Base-by-base conservation (phyloP, 2,329 filamentous ascomycete genomes). In the Chrysosporium keratinophilum region DNA sequence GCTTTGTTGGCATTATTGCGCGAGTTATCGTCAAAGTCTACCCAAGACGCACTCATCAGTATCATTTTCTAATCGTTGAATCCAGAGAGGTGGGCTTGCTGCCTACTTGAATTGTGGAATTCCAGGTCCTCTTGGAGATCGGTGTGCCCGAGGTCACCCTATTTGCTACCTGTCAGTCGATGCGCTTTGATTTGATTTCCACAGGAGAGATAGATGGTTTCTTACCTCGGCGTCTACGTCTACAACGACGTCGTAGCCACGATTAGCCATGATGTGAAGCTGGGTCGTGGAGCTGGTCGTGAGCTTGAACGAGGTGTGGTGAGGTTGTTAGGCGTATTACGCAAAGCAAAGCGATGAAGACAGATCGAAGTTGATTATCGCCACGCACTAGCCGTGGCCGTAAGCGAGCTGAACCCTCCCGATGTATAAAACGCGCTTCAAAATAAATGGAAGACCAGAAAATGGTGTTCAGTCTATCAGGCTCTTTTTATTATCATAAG, bases 41-140 rank as follows among this genome's bases (percentile, higher is more conserved):
- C 23, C 7, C 23, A 28, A 28, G 55, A 12, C 3, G 2, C 7
- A 28, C 33, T 46, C 60, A 54, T 51, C 37, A 45, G 34, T 20
- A 39, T 45, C n/a, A 41, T 19, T 46, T 57, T 39, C 44, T 47
- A 11, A 19, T 43, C 5, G 51, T 46, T 19, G 41, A 20, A 6
- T 12, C 2, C 44, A 42, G 20, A 35, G 41, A 56, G 34, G 28
- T 20, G 40, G 39, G 15, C 54, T 34, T 42, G 41, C 42, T 40
- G 63, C 74, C 62, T 73, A 83, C 81, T 83, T 60, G 90, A 96
- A 67, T 83, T 87, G 78, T 98, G 93, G 76, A 98, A 98, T 79
- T 97, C 93, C 69, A 98, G 89, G 73, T 97, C 93, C 71, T 96
- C 91, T 77, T 96, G 89, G 20, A 98, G 85, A 71, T 98, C 93